Evolutionary conservation across 208 protist genomes (phyloP), one percentile per base, ranked within the genome.

Genomic region (Crithidia mellificae): DNA sequence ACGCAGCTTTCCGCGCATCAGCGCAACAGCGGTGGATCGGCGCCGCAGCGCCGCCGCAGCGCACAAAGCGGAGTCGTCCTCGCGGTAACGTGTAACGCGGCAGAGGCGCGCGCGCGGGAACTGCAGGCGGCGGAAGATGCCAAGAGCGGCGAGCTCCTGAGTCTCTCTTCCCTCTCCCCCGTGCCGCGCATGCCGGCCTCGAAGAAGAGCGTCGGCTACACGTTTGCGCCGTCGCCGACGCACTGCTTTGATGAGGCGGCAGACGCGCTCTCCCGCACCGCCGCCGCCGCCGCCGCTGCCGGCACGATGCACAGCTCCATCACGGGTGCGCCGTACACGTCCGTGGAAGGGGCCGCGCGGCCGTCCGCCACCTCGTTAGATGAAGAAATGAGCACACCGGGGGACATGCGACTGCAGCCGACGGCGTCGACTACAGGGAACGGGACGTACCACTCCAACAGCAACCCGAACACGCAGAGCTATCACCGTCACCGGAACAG

Each of bases 81-180:
- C 25, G 80, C 80, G 20, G 78, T 85, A 20, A 88, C 78, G 30
- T 77, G 38, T 63, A 90, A 84, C 73, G 32, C 12, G 3, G 58
- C 68, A 19, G 80, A 90, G 67, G 81, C 78, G 36, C 27, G 43
- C 7, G 43, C 64, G 27, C 47, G 57, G 20, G 75, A 81, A 53
- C 24, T 56, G 54, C 64, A 74, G 15, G 64, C 58, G 2, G 38
- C 67, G 29, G 62, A 39, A 44, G 53, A 67, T 7, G 59, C 53
- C 12, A 43, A 25, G 30, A 36, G 36, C n/a, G 56, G 44, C 2
- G 65, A 53, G 11, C 30, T 75, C 39, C 47, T 69, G 20, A 51
- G 53, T 19, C 17, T 57, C 17, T 65, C 54, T 5, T 44, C 63
- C 1, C 38, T 68, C 29, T 47, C 43, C 20, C 41, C 51, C 2